phyloP scores from a whole-genome alignment of 441 rosid species.

The Mallotus repandus region DNA sequence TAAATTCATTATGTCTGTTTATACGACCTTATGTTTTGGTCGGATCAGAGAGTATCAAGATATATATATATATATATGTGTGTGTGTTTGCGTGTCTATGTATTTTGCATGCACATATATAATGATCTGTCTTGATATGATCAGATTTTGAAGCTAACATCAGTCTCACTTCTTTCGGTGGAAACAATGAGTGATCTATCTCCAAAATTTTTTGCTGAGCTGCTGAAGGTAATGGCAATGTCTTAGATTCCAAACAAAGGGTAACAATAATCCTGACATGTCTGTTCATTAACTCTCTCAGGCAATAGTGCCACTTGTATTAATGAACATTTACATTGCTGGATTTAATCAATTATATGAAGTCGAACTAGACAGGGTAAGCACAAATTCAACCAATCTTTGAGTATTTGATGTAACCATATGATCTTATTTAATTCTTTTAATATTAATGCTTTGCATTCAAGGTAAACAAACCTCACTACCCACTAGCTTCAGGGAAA shows the following conservation, averaged over 20 bases:
- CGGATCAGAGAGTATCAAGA: too few relatives aligned
- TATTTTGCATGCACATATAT: too few relatives aligned
- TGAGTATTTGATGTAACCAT: too few relatives aligned
- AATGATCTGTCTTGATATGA: not conserved
- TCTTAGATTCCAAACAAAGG: not conserved
- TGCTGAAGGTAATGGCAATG: conserved; percentile 26
- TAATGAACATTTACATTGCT: conserved; percentile 39
- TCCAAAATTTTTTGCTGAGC: conserved; percentile 27
- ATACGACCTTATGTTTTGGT: too few relatives aligned
- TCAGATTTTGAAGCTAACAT: conserved; percentile 35
- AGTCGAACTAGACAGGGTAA: conserved; percentile 39
- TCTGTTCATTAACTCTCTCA: not conserved
- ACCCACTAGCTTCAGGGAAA: conserved; percentile 36
- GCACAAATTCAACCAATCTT: too few relatives aligned
- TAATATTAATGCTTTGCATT: too few relatives aligned
- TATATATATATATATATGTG: too few relatives aligned
- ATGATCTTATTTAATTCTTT: too few relatives aligned
- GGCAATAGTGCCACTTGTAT: conserved; percentile 34
- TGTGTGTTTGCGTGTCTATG: too few relatives aligned
- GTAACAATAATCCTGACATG: too few relatives aligned
- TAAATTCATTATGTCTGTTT: too few relatives aligned
- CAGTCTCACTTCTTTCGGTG: conserved; percentile 38
- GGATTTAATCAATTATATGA: conserved; percentile 39
- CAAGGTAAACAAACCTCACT: conserved; percentile 38
- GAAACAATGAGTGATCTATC: conserved; percentile 26